Conservation (phyloP, 768 basidiomycete species). For the Boletus eberwhitei region DNA sequence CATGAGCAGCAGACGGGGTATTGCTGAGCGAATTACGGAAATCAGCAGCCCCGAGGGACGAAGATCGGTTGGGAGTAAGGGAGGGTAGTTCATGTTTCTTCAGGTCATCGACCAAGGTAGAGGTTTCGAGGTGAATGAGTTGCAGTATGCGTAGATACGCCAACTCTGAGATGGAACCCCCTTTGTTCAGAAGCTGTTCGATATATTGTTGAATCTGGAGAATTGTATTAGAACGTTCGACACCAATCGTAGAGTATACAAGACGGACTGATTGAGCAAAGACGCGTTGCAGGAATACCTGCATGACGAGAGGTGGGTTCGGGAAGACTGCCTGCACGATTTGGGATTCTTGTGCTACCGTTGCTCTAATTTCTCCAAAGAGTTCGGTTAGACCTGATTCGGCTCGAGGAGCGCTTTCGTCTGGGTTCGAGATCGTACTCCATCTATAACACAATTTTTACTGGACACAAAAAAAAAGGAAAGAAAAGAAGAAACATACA, state of each 20-base stretch:
- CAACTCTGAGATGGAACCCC: slow-evolving; percentile 74
- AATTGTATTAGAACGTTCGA: slow-evolving; percentile 3
- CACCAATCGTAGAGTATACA: not conserved
- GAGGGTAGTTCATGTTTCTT: slow-evolving; percentile 86
- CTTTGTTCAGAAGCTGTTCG: slow-evolving; percentile 80
- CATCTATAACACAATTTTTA: slow-evolving; percentile 52
- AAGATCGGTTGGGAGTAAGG: slow-evolving; percentile 51
- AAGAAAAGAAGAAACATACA: slow-evolving; percentile 42
- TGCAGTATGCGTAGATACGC: slow-evolving; percentile 90
- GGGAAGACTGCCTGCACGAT: slow-evolving; percentile 99
- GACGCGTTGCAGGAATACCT: slow-evolving; percentile 94
- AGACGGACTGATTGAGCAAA: slow-evolving; percentile 90
- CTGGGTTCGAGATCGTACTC: slow-evolving; percentile 76
- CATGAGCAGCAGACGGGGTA: slow-evolving; percentile 37
- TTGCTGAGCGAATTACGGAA: slow-evolving; percentile 54
- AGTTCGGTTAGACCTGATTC: slow-evolving; percentile 79
- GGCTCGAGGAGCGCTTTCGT: slow-evolving; percentile 66
- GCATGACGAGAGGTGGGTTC: slow-evolving; percentile 94
- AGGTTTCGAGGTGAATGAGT: slow-evolving; percentile 77
- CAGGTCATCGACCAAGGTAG: slow-evolving; percentile 82
- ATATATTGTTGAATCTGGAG: slow-evolving; percentile 93
- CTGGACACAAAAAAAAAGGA: not conserved
- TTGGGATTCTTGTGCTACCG: slow-evolving; percentile 93
- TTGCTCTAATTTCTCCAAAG: slow-evolving; percentile 83
- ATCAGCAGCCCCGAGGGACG: slow-evolving; percentile 58